Evolutionary conservation across 2,329 filamentous ascomycete genomes (phyloP).

Genomic region (Chrysoporthe cubensis): DNA sequence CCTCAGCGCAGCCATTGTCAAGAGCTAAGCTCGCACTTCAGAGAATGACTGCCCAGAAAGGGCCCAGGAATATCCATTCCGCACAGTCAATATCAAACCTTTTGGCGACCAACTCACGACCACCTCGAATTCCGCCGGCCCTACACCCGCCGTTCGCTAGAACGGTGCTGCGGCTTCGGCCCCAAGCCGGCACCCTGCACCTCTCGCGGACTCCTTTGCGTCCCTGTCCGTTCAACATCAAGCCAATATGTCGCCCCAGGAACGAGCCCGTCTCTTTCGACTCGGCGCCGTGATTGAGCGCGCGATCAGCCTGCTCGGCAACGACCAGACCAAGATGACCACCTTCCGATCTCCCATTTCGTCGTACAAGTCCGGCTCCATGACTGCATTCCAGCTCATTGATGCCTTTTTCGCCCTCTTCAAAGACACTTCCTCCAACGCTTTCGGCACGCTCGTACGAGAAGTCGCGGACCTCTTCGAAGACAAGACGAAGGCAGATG

Average conservation of each 20-base stretch:
- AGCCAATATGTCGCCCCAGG: slow-evolving; percentile 68
- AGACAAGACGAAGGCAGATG: slow-evolving; percentile 72
- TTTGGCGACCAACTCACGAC: slow-evolving; percentile 85
- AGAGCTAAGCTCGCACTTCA: slow-evolving; percentile 92
- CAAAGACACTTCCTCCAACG: slow-evolving; percentile 73
- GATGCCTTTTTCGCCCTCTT: slow-evolving; percentile 89
- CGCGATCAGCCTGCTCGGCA: slow-evolving; percentile 77
- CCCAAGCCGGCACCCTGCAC: slow-evolving; percentile 30
- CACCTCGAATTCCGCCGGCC: slow-evolving; percentile 42
- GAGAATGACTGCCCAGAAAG: slow-evolving; percentile 56
- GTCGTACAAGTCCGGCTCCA: slow-evolving; percentile 69
- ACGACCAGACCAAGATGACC: slow-evolving; percentile 73
- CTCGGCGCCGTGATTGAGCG: slow-evolving; percentile 87
- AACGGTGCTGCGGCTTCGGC: slow-evolving; percentile 27
- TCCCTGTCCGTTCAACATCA: slow-evolving; percentile 56
- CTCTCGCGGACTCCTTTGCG: slow-evolving; percentile 47
- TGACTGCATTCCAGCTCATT: slow-evolving; percentile 76
- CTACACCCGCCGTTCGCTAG: slow-evolving; percentile 20
- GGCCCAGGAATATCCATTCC: slow-evolving; percentile 77
- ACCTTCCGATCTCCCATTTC: slow-evolving; percentile 83
- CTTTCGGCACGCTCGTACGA: slow-evolving; percentile 85
- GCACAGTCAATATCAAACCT: slow-evolving; percentile 76
- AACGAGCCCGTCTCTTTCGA: slow-evolving; percentile 78
- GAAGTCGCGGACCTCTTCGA: slow-evolving; percentile 95
- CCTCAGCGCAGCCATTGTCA: slow-evolving; percentile 78